Percentiles rank a stretch among this genome's conserved stretches.
phyloP scores from a whole-genome alignment of 2,329 filamentous ascomycete species.

The Fusarium redolens region DNA sequence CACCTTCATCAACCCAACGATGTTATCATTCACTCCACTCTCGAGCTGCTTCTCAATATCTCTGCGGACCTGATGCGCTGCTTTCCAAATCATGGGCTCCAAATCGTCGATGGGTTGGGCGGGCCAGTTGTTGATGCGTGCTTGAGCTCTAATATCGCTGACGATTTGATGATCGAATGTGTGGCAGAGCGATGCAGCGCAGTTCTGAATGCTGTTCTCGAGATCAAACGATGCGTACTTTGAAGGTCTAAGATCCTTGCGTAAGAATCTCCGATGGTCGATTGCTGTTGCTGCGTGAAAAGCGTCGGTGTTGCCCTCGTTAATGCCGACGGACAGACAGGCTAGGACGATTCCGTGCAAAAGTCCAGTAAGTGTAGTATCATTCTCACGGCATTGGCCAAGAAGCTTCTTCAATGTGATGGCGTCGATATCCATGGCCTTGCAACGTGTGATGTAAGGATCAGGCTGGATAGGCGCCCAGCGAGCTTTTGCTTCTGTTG shows the following conservation, averaged over 20 bases:
- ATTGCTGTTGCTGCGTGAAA: not conserved
- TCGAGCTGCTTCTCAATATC: not conserved
- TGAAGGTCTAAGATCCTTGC: not conserved
- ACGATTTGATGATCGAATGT: not conserved
- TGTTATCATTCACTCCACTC: not conserved
- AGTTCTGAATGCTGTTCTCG: not conserved
- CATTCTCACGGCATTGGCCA: not conserved
- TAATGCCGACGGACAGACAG: not conserved
- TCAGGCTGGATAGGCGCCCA: not conserved
- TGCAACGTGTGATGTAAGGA: not conserved
- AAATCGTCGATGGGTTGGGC: not conserved
- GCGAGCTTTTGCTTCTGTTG: not conserved
- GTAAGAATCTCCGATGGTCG: not conserved
- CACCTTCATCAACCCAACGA: not conserved
- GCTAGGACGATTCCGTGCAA: not conserved
- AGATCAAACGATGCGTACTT: not conserved
- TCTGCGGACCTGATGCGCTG: not conserved
- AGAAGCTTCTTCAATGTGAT: not conserved
- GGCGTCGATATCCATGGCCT: fast-evolving
- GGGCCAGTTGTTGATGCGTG: not conserved
- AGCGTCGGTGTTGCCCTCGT: not conserved
- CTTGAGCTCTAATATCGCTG: not conserved
- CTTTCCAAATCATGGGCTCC: not conserved
- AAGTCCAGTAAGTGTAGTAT: conserved; percentile 2
- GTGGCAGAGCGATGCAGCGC: not conserved